Base-by-base conservation (phyloP, 1,139 yeast genomes). In the Blastobotrys illinoisensis region DNA sequence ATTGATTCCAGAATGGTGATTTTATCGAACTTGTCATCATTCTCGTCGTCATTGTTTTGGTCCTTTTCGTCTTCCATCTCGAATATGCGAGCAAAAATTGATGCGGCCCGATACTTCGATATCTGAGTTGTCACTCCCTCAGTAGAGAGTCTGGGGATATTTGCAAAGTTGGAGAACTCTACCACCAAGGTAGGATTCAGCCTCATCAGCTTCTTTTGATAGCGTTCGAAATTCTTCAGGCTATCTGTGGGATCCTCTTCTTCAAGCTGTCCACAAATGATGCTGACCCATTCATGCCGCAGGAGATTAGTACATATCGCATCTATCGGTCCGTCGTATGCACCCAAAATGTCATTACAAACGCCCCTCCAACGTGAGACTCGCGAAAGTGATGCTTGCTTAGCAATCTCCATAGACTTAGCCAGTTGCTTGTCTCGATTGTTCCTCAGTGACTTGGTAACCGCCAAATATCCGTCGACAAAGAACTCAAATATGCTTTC, bases 71-170 rank as follows among this genome's bases (percentile, higher is more conserved):
- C 52, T 14, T 51, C 54, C 21, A 28, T 43, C n/a, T 60, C 62
- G 51, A 86, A 75, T 2, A 85, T 78, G 48, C 75, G 76, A 13
- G 88, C 79, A 66, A 89, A 88, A 24, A 85, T 79, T 0, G 86
- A 74, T 48, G 87, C 77, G 0, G 89, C 88, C 18, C 82, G 79
- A 13, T 85, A 73, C 44, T 86, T 85, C 1, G 89, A 83, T 16
- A 84, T 72, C 62, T 88, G 91, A 1, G 81, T 75, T 46, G 76
- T 76, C 3, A 88, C 76, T 9, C 81, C 76, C 1, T 74, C 72
- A 3, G 70, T 54, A 45, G 79, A 82, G 2, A 91, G 71, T 0
- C 75, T 74, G 2, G 90, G 85, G n/a, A 93, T 79, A 55, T 78
- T 74, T 2, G 77, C 49, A 51, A 65, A 65, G 56, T 70, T 70